Evolutionary conservation across 78 protist species (phyloP), one percentile per base, ranked within the genome.

Genomic region (Cavenderia fasciculata): DNA sequence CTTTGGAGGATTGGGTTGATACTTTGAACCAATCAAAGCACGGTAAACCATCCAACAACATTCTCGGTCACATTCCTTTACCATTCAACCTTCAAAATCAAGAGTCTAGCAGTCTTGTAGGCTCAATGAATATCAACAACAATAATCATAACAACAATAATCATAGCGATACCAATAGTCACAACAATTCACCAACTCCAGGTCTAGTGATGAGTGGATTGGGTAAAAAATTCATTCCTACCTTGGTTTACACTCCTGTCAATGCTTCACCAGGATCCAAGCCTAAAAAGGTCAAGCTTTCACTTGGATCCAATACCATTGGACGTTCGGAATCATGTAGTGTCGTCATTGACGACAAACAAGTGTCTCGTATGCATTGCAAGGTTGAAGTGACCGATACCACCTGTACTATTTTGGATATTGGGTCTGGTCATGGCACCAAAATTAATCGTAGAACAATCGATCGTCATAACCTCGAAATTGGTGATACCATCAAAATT

Each of bases 381-480:
- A 79, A 79, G 72, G 43, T 79, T 51, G 89, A 79, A 68, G 89
- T 79, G 1, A 23, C 74, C 31, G 89, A 79, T 6, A 56, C 10
- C n/a, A 34, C 44, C 10, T 56, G 59, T 25, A 41, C 68, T 1
- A 36, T 79, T 2, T 38, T 79, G 41, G 89, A 79, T 68, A 38
- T 79, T 36, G 89, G 89, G 41, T 79, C 89, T 7, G 89, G 89
- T 52, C 89, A 79, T 79, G 89, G 89, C 14, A 79, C 89, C 0
- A 79, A 68, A 68, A 70, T 79, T 2, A 79, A 79, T 49, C 62
- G 40, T 34, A 79, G 47, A 31, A 27, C 52, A 49, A 56, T 68
- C 27, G 61, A 56, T 43, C 71, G 59, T 16, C 46, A 70, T 31
- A 14, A 11, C 25, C 23, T 79, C 12, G 34, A 51, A 29, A 56